phyloP scores from a whole-genome alignment of 2,329 filamentous ascomycete genomes.

The Coniochaeta prunicola region DNA sequence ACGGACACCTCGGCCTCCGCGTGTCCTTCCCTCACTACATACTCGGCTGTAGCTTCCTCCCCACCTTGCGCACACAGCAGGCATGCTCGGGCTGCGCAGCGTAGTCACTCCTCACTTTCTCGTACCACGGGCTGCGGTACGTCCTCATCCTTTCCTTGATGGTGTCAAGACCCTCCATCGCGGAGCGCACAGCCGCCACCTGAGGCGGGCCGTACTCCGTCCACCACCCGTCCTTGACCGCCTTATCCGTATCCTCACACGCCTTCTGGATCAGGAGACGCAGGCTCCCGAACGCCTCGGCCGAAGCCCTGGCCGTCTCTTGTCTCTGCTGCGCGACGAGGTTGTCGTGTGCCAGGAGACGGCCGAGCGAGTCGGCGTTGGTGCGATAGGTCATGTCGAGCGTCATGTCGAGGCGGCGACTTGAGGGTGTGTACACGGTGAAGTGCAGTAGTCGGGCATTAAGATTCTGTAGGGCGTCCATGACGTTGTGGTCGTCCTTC shows the following conservation, averaged over 20 bases:
- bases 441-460: neutral
- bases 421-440: neutral
- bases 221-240: slow-evolving; percentile 14
- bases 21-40: neutral
- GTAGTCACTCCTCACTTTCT: slow-evolving; percentile 7
- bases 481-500: neutral
- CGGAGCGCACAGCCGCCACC: slow-evolving; percentile 7
- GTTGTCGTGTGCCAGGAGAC: slow-evolving; percentile 10
- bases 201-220: slow-evolving; percentile 7
- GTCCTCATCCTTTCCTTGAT: slow-evolving; percentile 3
- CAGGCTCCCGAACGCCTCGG: slow-evolving; percentile 9
- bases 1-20: neutral
- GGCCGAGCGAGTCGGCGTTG: neutral
- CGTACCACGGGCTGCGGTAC: neutral
- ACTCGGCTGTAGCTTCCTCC: neutral
- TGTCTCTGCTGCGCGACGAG: slow-evolving; percentile 10
- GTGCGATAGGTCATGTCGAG: neutral
- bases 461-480: neutral
- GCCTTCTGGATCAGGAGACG: slow-evolving; percentile 15
- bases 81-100: neutral
- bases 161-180: slow-evolving; percentile 5
- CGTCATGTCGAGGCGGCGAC: neutral
- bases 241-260: slow-evolving; percentile 10
- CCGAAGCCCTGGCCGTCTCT: slow-evolving; percentile 6
- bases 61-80: neutral